Evolutionary conservation across 139 green algal genomes (phyloP).

Genomic region (Micromonas pusilla): DNA sequence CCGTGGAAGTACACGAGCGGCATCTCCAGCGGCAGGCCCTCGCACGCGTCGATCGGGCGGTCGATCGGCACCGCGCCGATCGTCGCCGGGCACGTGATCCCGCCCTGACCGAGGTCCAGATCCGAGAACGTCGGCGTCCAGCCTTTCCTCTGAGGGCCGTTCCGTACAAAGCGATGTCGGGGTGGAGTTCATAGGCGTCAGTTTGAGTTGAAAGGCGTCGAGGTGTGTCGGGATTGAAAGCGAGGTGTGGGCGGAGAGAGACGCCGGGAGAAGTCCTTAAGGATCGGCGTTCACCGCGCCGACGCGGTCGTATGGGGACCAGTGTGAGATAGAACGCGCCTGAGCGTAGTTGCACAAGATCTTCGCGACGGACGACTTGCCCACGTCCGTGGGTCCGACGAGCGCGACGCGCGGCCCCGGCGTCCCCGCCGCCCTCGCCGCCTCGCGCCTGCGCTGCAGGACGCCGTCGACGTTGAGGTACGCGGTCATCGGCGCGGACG

Average conservation of each 20-base stretch:
- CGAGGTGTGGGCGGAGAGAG: too few relatives aligned
- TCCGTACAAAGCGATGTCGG: too few relatives aligned
- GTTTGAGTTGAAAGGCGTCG: too few relatives aligned
- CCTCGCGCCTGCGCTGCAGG: conserved; percentile 44
- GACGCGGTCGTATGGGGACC: too few relatives aligned
- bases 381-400: conserved; percentile 72
- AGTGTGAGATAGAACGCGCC: too few relatives aligned
- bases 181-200: too few relatives aligned
- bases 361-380: conserved; percentile 72
- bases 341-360: conserved; percentile 81
- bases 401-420: conserved; percentile 37
- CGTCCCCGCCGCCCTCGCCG: not conserved
- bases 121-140: conserved; percentile 65
- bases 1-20: conserved; percentile 76
- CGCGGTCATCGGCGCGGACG: conserved; percentile 67
- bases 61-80: conserved; percentile 70
- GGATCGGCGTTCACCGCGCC: too few relatives aligned
- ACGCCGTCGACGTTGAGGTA: conserved; percentile 72
- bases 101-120: conserved; percentile 84
- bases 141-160: too few relatives aligned
- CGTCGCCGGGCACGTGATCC: conserved; percentile 69
- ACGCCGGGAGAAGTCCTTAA: too few relatives aligned
- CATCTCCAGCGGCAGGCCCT: conserved; percentile 36
- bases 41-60: conserved; percentile 64
- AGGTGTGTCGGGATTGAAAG: too few relatives aligned